Evolutionary conservation across 768 basidiomycete species (phyloP).

Genomic region (Auricularia cornea): DNA sequence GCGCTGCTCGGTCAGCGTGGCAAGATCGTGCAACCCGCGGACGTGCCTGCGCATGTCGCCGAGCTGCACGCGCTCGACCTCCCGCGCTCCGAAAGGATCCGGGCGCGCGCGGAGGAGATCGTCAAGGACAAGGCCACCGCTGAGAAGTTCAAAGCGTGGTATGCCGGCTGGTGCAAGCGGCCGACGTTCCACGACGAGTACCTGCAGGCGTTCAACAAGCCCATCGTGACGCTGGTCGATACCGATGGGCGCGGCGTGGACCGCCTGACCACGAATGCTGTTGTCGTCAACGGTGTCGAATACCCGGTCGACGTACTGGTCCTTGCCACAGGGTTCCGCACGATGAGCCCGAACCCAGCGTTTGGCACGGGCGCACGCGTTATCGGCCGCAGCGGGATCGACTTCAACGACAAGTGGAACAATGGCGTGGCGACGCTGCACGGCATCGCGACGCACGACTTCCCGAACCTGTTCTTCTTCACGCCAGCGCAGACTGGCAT

Average conservation of each 20-base stretch:
- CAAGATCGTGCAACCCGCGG: not conserved
- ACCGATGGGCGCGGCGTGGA: not conserved
- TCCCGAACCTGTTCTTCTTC: not conserved
- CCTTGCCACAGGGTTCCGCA: not conserved
- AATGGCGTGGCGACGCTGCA: not conserved
- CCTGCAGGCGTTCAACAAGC: not conserved
- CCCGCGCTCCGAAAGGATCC: not conserved
- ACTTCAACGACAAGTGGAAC: not conserved
- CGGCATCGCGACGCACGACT: not conserved
- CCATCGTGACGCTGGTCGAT: conserved; percentile 5
- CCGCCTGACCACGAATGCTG: not conserved
- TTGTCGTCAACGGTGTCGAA: not conserved
- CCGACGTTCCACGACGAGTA: conserved; percentile 3
- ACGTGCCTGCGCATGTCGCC: not conserved
- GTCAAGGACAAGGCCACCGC: not conserved
- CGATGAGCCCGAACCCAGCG: not conserved
- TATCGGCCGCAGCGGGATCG: not conserved
- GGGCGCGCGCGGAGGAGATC: not conserved
- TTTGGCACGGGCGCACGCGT: not conserved
- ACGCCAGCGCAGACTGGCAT: not conserved
- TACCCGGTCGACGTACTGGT: conserved; percentile 1
- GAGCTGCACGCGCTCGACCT: not conserved
- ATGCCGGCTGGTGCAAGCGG: conserved; percentile 5
- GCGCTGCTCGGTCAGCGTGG: not conserved
- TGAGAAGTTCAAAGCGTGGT: not conserved